Base-by-base conservation (phyloP, 2,329 filamentous ascomycete species). In the Pezicula rhizophila region DNA sequence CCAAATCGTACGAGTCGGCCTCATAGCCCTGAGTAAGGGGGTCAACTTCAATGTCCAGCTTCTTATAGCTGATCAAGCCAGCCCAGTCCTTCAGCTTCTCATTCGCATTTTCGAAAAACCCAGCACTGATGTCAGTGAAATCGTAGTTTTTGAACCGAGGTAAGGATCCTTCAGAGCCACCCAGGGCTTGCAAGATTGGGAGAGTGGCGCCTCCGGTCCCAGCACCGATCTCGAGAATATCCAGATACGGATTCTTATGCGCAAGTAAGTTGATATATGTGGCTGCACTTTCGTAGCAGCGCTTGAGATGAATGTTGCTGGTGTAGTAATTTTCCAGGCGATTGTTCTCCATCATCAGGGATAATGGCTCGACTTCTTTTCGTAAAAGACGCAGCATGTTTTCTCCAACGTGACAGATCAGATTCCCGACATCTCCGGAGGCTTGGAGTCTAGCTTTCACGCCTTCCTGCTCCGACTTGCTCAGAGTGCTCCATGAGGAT, bases 81-180 rank as follows among this genome's bases (percentile, higher is more conserved):
- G 40, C 47, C 2, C 25, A 42, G 5, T 40, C 40, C 2, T 2
- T 33, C 18, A 51, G 48, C 10, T 33, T 34, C 10, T 51, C 46
- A 44, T 54, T 54, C 3, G 66, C 65, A 11, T 52, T 50, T 43
- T 60, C 60, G 44, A 70, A 69, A 48, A 68, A 60, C 4, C 48
- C 52, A 4, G 46, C 39, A 1, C 47, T 48, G 38, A 58, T 50
- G 38, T 58, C 56, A 3, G 56, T 58, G 43, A 50, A 58, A 11
- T 14, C 37, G 37, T 56, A 58, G 18, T 26, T 31, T 12, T 5
- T 8, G 6, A 42, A n/a, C n/a, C n/a, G n/a, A n/a, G n/a, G 37
- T 17, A 8, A 8, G 10, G 17, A 39, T 8, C 8, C 47, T 37
- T 48, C 26, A 14, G 38, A 20, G 11, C 41, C 42, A 23, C 37